Conservation (phyloP, 2,329 filamentous ascomycete genomes). For the Cladosporium sp. region DNA sequence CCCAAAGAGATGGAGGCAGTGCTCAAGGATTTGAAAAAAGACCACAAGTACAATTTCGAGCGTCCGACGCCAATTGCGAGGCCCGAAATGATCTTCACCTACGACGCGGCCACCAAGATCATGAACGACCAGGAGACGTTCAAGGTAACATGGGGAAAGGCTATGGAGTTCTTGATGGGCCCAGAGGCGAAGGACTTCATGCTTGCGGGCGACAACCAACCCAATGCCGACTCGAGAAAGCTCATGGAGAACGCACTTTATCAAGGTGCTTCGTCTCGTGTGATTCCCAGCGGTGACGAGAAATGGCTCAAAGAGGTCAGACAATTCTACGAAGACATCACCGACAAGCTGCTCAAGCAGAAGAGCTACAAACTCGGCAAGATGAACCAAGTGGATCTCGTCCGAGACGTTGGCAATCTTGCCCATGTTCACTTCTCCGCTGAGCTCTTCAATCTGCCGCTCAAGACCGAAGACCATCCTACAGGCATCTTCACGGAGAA, state of each 20-base stretch:
- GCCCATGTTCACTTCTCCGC: constrained; percentile 50
- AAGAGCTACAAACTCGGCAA: constrained; percentile 43
- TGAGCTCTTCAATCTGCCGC: constrained; percentile 49
- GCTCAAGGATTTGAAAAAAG: constrained; percentile 35
- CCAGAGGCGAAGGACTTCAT: constrained; percentile 42
- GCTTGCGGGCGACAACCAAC: constrained; percentile 39
- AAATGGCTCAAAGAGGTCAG: constrained; percentile 42
- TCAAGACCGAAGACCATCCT: constrained; percentile 48
- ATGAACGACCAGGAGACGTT: constrained; percentile 39
- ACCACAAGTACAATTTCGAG: constrained; percentile 36
- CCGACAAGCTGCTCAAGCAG: constrained; percentile 37
- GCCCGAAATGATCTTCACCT: constrained; percentile 39
- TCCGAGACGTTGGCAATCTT: constrained; percentile 47
- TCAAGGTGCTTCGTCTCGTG: constrained; percentile 25
- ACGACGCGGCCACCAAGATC: constrained; percentile 39
- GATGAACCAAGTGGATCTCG: constrained; percentile 42
- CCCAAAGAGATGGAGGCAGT: constrained; percentile 43
- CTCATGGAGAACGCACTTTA: constrained; percentile 41
- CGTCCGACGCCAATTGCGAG: constrained; percentile 24
- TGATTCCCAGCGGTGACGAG: constrained; percentile 27
- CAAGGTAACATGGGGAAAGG: constrained; percentile 42
- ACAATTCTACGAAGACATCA: constrained; percentile 44
- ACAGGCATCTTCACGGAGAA: constrained; percentile 48
- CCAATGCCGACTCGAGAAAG: constrained; percentile 38
- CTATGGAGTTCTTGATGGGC: constrained; percentile 41